Evolutionary conservation across 306 rosid genomes (phyloP).

Genomic region (Cucumis cinereus): DNA sequence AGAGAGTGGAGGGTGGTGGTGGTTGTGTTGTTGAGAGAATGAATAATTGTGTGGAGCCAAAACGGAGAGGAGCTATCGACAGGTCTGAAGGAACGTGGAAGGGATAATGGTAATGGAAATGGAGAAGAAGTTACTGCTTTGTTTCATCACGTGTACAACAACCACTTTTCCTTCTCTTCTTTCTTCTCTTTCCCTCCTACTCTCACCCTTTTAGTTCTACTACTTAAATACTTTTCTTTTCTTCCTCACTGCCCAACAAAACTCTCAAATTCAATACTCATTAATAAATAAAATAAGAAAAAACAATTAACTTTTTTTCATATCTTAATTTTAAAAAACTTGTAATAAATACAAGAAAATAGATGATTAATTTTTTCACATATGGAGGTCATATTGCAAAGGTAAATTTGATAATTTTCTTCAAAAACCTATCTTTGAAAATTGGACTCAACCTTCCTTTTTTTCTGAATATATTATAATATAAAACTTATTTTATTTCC

Average conservation of each 20-base stretch:
- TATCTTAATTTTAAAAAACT: too few relatives aligned
- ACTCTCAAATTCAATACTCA: not conserved
- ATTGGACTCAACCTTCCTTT: too few relatives aligned
- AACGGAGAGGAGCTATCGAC: constrained; percentile 1
- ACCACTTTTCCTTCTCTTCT: not conserved
- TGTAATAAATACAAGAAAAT: too few relatives aligned
- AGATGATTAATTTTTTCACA: too few relatives aligned
- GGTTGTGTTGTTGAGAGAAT: constrained; percentile 34
- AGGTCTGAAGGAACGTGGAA: not conserved
- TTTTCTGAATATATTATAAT: too few relatives aligned
- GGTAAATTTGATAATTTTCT: too few relatives aligned
- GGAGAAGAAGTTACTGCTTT: not conserved
- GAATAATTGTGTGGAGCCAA: constrained; percentile 50
- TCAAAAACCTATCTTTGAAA: too few relatives aligned
- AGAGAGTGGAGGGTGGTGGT: constrained; percentile 21
- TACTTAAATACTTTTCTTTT: not conserved
- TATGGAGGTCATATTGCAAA: too few relatives aligned
- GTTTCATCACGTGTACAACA: constrained; percentile 3
- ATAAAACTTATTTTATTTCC: too few relatives aligned
- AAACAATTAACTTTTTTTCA: too few relatives aligned
- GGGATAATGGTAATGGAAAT: not conserved
- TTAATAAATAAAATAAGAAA: too few relatives aligned
- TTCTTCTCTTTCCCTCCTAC: not conserved
- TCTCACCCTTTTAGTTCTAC: not conserved
- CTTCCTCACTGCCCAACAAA: not conserved